Evolutionary conservation across 2,329 filamentous ascomycete genomes (phyloP), one percentile per base, ranked within the genome.

Genomic region (Xylariaceae sp.): DNA sequence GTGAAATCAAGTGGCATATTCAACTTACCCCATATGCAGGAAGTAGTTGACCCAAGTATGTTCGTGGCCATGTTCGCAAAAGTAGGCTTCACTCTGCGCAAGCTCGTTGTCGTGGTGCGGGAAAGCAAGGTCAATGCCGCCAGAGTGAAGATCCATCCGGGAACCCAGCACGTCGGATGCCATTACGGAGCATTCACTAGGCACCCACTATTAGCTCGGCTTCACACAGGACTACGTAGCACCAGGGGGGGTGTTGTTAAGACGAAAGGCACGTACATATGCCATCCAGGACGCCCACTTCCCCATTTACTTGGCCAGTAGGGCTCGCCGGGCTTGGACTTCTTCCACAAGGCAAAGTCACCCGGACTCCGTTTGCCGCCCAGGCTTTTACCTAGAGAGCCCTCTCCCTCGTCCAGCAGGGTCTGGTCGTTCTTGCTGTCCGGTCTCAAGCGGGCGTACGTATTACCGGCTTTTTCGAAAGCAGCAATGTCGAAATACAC

Each of bases 11-110:
- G n/a, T n/a, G n/a, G n/a, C n/a, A n/a, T n/a, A n/a, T n/a, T n/a
- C n/a, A 9, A 28, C 46, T 4, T 44, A 49, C 0, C 90, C 90
- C 83, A 94, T 96, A 59, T 96, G 90, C 12, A 96, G 59, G 65
- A 96, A 97, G 65, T 96, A 94, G 59, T 92, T 94, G 35, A 95
- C 85, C 90, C 90, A 95, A 43, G 86, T 86, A 51, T 76, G 72
- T 51, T 73, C 69, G 32, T 73, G 70, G 27, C 57, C 62, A 38
- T 70, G 61, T 28, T 71, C 54, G 53, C 67, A 71, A 53, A 54
- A 88, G 57, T 83, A 87, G 9, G 83, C 86, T 59, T 88, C 84
- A 44, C 78, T 85, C 58, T 89, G 85, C 3, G 84, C 84, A 39
- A 89, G 66, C 48, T 58, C 90, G 53, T 95, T 96, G 61, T 92